Conservation (phyloP, 495 filamentous ascomycete species). For the Penicillium dipodomyicola region DNA sequence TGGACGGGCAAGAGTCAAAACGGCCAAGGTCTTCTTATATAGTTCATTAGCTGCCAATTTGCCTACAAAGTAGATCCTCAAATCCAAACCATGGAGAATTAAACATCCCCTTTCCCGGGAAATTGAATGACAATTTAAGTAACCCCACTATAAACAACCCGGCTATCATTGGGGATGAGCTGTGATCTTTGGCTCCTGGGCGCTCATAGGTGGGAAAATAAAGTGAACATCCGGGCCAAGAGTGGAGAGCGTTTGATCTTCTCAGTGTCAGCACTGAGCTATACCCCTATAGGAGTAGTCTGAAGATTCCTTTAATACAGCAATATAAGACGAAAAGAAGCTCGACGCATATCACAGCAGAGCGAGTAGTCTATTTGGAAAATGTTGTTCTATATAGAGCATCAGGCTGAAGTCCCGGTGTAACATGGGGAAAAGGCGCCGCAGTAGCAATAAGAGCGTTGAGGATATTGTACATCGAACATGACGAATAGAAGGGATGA, state of each 20-base stretch:
- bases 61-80: no score
- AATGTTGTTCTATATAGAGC: not conserved
- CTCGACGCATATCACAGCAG: not conserved
- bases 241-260: not conserved
- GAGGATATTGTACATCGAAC: conserved; percentile 3
- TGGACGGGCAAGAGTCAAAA: not conserved
- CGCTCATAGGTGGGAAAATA: conserved; percentile 22
- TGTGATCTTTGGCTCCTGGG: not conserved
- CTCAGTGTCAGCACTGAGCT: not conserved
- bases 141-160: not conserved
- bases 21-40: not conserved
- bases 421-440: not conserved
- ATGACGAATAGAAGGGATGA: not conserved
- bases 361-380: not conserved
- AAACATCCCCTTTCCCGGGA: not conserved
- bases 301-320: not conserved
- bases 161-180: not conserved
- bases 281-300: not conserved
- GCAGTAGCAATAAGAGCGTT: conserved; percentile 4
- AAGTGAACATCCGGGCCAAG: conserved; percentile 3
- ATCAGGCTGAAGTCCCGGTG: not conserved
- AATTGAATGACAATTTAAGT: not conserved
- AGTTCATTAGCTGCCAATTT: not conserved
- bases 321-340: not conserved
- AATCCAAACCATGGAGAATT: no score